Evolutionary conservation across 176 grass and related monocot species (phyloP).

Genomic region (Bromus sterilis): DNA sequence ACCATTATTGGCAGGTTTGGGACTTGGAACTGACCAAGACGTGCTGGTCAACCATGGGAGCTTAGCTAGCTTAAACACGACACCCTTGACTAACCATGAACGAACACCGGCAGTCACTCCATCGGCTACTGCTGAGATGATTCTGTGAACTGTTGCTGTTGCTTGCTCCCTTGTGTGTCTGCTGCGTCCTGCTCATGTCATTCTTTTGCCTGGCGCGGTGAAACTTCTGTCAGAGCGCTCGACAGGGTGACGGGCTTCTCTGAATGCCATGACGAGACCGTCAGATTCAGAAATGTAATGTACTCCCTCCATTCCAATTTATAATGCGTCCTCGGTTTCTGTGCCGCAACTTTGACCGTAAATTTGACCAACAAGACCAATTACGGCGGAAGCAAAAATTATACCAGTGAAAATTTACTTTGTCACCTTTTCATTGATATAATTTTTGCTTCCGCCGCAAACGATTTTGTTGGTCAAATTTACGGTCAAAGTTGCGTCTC

Average conservation of each 20-base stretch:
- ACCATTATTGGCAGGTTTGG: neutral
- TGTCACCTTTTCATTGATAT: no score
- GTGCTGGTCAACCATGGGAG: neutral
- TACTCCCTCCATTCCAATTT: no score
- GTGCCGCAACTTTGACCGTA: no score
- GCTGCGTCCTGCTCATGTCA: neutral
- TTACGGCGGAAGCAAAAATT: no score
- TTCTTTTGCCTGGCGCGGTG: neutral
- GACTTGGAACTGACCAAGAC: neutral
- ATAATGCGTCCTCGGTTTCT: no score
- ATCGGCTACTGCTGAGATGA: neutral
- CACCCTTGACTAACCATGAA: neutral
- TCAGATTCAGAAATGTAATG: constrained; percentile 8
- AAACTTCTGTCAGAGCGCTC: neutral
- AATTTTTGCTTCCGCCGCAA: no score
- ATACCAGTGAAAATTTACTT: no score
- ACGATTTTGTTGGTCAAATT: no score
- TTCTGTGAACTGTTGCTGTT: neutral
- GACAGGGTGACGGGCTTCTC: neutral
- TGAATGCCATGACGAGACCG: neutral
- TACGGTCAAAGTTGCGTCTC: no score
- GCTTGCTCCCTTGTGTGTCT: neutral
- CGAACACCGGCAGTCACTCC: neutral
- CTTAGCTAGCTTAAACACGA: neutral
- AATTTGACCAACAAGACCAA: no score